Evolutionary conservation across 2,329 filamentous ascomycete genomes (phyloP).

Genomic region (Ilyonectria destructans): DNA sequence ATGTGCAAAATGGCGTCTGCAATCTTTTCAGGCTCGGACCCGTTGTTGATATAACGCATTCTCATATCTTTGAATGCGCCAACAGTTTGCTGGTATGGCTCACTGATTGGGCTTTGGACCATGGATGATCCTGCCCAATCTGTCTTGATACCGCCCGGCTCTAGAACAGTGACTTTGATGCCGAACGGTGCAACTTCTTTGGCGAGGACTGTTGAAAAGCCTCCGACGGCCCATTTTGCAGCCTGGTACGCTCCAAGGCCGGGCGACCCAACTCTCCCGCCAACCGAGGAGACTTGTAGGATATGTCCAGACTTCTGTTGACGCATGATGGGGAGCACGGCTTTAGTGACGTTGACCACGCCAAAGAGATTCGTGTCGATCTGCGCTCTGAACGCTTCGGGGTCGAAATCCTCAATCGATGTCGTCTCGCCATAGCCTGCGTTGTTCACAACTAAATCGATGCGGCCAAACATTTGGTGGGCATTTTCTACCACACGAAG

Average conservation of each 20-base stretch:
- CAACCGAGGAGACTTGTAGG: constrained; percentile 58
- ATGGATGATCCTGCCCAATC: constrained; percentile 57
- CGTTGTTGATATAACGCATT: background rate
- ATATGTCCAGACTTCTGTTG: constrained; percentile 53
- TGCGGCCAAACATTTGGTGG: constrained; percentile 24
- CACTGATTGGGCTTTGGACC: constrained; percentile 47
- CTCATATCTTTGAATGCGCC: constrained; percentile 50
- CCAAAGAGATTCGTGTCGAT: constrained; percentile 76
- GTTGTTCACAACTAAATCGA: constrained; percentile 34
- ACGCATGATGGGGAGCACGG: constrained; percentile 54
- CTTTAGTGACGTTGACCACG: constrained; percentile 66
- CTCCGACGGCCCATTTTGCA: constrained; percentile 57
- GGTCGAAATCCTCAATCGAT: constrained; percentile 67
- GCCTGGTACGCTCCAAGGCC: constrained; percentile 55
- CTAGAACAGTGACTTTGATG: constrained; percentile 57
- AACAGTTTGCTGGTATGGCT: constrained; percentile 52
- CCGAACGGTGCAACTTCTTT: constrained; percentile 55
- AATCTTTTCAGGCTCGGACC: constrained; percentile 43
- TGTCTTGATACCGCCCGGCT: constrained; percentile 58
- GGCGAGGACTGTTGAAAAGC: constrained; percentile 55
- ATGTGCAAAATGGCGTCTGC: constrained; percentile 48
- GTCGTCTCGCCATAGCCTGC: constrained; percentile 67
- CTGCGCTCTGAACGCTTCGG: constrained; percentile 65
- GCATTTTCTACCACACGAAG: constrained; percentile 10
- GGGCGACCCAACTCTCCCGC: constrained; percentile 52